Evolutionary conservation across 1,139 yeast species (phyloP).

Genomic region (Waltiozyma solani): DNA sequence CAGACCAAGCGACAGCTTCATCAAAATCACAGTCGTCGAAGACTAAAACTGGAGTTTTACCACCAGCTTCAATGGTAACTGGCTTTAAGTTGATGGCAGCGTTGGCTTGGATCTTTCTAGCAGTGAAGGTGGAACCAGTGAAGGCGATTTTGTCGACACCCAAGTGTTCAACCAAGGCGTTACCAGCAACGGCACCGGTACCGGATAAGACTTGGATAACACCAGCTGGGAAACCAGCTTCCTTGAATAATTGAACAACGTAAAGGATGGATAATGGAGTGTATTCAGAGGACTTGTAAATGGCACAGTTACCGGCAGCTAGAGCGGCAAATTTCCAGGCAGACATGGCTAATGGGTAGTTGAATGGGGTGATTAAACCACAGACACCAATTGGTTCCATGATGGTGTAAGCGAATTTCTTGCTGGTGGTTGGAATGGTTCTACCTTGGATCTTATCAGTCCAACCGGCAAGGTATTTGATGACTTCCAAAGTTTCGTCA

Average conservation of each 20-base stretch:
- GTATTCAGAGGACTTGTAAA: conserved; percentile 57
- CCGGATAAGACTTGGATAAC: conserved; percentile 56
- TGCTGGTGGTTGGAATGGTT: conserved; percentile 53
- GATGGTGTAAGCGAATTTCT: conserved; percentile 65
- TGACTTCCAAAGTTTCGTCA: conserved; percentile 45
- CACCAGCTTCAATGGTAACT: conserved; percentile 87
- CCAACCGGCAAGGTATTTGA: conserved; percentile 76
- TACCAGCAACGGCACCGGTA: conserved; percentile 44
- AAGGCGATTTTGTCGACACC: conserved; percentile 58
- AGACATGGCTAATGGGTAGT: conserved; percentile 59
- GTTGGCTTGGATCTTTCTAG: conserved; percentile 44
- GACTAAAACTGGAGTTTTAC: conserved; percentile 69
- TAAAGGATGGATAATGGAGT: conserved; percentile 54
- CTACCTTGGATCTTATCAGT: conserved; percentile 76
- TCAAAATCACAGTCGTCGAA: conserved; percentile 71
- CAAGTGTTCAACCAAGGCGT: conserved; percentile 45
- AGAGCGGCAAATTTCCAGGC: conserved; percentile 67
- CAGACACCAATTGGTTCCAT: conserved; percentile 80
- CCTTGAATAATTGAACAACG: conserved; percentile 41
- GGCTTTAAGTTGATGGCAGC: conserved; percentile 62
- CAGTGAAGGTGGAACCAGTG: conserved; percentile 54
- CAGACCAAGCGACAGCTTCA: conserved; percentile 79
- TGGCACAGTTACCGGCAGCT: conserved; percentile 59
- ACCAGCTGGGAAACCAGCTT: conserved; percentile 69
- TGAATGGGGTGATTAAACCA: conserved; percentile 67